Evolutionary conservation across 2,329 filamentous ascomycete genomes (phyloP), one percentile per base, ranked within the genome.

Genomic region (Bipolaris zeicola): DNA sequence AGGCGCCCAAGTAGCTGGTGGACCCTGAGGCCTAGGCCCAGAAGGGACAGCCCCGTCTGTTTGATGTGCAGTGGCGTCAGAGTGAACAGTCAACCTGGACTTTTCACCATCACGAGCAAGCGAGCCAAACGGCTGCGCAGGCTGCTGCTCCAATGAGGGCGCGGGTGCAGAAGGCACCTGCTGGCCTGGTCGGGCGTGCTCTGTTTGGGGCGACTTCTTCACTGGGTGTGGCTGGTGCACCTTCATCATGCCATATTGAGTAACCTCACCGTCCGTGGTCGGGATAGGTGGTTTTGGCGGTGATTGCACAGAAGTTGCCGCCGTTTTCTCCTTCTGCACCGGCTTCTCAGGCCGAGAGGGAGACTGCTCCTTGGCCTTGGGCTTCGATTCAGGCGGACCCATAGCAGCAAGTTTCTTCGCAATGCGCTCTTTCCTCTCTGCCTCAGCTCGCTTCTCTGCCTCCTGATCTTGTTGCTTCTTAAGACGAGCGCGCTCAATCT

Each of bases 371-470:
- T 75, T 77, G 65, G 60, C 44, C 56, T 76, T 76, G 1, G 68
- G 48, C 58, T 73, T 74, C 2, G 62, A 33, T 33, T 70, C 67
- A 10, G 68, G 80, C 14, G 87, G 86, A 0, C 88, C 89, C 70
- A 93, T 78, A 7, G 86, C 85, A 65, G 89, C 89, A 44, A 93
- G 77, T 74, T 91, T 92, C 70, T 88, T 83, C 45, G 87, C 84
- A 58, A 93, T 87, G 22, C 90, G 85, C 69, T 91, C 89, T 65
- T 85, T 83, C 57, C 82, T 85, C 16, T 85, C 90, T n/a, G 86
- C 88, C 68, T 91, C 89, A 67, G 90, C 88, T n/a, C 81, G 83
- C 18, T 84, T 87, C 72, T 92, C 84, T 55, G 90, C 88, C 57
- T 75, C 73, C 47, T 63, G 53, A 39, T 74, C 67, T 51, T 73